Evolutionary conservation across 805 yeast genomes (phyloP).

Genomic region (Wickerhamomyces hampshirensis): DNA sequence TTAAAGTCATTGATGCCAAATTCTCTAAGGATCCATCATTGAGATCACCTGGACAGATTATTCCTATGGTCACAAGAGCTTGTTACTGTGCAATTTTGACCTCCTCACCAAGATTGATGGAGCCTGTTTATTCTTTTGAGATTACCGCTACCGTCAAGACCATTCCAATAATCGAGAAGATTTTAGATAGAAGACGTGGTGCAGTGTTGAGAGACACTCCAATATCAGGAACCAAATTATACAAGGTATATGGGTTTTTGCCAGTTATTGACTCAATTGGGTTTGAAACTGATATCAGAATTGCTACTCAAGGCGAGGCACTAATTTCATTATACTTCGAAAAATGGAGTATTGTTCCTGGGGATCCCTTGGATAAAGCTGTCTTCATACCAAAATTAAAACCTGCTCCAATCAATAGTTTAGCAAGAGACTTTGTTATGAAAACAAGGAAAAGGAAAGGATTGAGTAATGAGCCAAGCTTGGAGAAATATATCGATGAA

Average conservation of each 20-base stretch:
- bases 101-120: conserved; percentile 74
- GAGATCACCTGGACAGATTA: conserved; percentile 62
- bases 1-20: conserved; percentile 60
- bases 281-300: conserved; percentile 77
- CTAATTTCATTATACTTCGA: conserved; percentile 60
- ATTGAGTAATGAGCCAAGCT: conserved; percentile 61
- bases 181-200: conserved; percentile 70
- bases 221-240: conserved; percentile 71
- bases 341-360: conserved; percentile 79
- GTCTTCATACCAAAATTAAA: conserved; percentile 61
- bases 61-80: conserved; percentile 80
- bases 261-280: conserved; percentile 94
- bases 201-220: conserved; percentile 41
- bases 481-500: conserved; percentile 62
- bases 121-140: conserved; percentile 68
- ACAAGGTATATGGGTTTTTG: conserved; percentile 53
- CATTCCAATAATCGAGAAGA: conserved; percentile 42
- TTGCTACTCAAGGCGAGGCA: conserved; percentile 76
- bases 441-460: conserved; percentile 92
- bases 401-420: conserved; percentile 63
- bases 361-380: conserved; percentile 78
- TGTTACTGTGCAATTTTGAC: conserved; percentile 76
- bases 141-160: conserved; percentile 49
- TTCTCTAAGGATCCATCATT: conserved; percentile 44
- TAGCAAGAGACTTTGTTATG: conserved; percentile 85